These are phyloP conservation scores for Mycena galopus DNA, from an alignment of 768 basidiomycete genomes.

Conservation along the genomic window DNA sequence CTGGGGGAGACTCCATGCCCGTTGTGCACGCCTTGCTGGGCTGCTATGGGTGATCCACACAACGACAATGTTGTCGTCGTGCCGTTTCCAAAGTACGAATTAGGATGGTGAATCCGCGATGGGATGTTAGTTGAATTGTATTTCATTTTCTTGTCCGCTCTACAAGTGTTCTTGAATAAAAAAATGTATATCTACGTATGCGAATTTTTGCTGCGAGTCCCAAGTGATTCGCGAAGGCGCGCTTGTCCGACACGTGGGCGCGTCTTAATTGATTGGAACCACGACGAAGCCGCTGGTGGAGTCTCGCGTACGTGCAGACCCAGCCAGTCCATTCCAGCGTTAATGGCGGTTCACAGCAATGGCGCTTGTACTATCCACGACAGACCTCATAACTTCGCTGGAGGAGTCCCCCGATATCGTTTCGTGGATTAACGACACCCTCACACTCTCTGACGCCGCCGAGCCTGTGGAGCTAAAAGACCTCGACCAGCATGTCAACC, in stretches of 20 bases:
- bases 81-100: constrained; percentile 62
- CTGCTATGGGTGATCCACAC: constrained; percentile 69
- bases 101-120: constrained; percentile 52
- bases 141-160: too few relatives aligned
- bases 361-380: constrained; percentile 43
- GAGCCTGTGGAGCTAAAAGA: constrained; percentile 59
- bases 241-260: constrained; percentile 33
- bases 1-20: constrained; percentile 85
- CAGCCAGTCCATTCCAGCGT: not conserved
- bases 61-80: constrained; percentile 63
- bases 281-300: not conserved
- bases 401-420: constrained; percentile 72
- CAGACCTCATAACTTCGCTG: constrained; percentile 65
- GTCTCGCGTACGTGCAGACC: constrained; percentile 11
- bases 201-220: too few relatives aligned
- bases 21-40: constrained; percentile 82
- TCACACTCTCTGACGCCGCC: constrained; percentile 47
- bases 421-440: constrained; percentile 80
- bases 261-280: constrained; percentile 1
- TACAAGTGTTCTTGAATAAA: too few relatives aligned
- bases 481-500: constrained; percentile 81
- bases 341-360: constrained; percentile 23
- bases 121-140: too few relatives aligned
- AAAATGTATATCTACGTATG: too few relatives aligned
- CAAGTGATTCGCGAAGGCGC: too few relatives aligned